Conservation (phyloP, 2,329 filamentous ascomycete species). For the Fusarium praegraminearum region DNA sequence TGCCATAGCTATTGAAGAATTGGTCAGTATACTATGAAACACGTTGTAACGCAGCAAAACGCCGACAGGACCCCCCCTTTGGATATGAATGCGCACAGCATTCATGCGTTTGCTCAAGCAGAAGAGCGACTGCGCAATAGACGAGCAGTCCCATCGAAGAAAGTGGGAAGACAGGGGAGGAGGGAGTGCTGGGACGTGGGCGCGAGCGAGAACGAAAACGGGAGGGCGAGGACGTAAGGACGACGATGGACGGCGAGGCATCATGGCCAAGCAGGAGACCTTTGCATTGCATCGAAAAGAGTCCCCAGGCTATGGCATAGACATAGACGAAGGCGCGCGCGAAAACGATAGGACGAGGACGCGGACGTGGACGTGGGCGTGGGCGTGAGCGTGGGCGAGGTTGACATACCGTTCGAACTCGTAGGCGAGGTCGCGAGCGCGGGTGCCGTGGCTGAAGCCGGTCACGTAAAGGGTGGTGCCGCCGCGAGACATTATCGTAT, state of each 20-base stretch:
- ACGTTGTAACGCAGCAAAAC: constrained; percentile 33
- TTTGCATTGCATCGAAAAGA: constrained; percentile 24
- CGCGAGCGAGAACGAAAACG: constrained; percentile 47
- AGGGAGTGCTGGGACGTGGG: constrained; percentile 45
- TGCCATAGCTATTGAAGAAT: constrained; percentile 79
- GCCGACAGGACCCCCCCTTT: constrained; percentile 46
- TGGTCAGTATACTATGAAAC: constrained; percentile 63
- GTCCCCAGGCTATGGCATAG: constrained; percentile 39
- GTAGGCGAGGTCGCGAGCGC: constrained; percentile 98
- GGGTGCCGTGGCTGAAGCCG: constrained; percentile 98
- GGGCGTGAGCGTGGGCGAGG: constrained; percentile 58
- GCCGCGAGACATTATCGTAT: constrained; percentile 82
- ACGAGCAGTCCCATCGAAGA: constrained; percentile 48
- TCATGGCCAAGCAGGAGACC: constrained; percentile 46
- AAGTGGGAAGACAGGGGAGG: constrained; percentile 38
- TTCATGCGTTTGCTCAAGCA: constrained; percentile 45
- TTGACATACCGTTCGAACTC: constrained; percentile 99
- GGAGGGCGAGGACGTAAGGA: constrained; percentile 48
- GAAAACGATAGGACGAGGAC: constrained; percentile 53
- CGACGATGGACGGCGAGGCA: constrained; percentile 47
- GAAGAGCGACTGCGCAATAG: constrained; percentile 47
- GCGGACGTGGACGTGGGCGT: constrained; percentile 55
- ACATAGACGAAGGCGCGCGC: constrained; percentile 45
- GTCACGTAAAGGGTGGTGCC: constrained; percentile 97
- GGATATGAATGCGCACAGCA: constrained; percentile 42